These are phyloP conservation scores for Stachybotrys echinatus DNA, from an alignment of 2,329 filamentous ascomycete species.

Conservation along the genomic window DNA sequence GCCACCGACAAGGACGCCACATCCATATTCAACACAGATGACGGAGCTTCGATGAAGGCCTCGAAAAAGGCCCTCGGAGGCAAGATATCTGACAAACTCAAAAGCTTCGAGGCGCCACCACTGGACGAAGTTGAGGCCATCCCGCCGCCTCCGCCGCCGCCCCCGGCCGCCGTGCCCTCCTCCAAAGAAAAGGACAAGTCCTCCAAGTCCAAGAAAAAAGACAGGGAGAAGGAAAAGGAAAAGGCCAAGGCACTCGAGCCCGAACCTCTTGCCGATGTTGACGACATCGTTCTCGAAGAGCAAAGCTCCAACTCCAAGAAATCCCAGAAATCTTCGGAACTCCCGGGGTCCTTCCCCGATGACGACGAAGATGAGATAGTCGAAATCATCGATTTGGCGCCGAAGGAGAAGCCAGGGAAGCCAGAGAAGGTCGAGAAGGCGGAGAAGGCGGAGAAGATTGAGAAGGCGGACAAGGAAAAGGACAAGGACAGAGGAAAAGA, in stretches of 20 bases:
- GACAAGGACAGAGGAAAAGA: slow-evolving; percentile 11
- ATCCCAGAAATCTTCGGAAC: slow-evolving; percentile 12
- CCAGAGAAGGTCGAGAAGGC: not conserved
- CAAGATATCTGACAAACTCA: slow-evolving; percentile 53
- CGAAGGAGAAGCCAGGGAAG: slow-evolving; percentile 17
- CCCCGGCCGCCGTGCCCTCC: slow-evolving; percentile 22
- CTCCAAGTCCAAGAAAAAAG: slow-evolving; percentile 26
- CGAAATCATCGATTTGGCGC: slow-evolving; percentile 45
- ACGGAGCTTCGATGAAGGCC: slow-evolving; percentile 34
- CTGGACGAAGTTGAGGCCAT: slow-evolving; percentile 25
- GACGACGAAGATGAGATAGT: slow-evolving; percentile 45
- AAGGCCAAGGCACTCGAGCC: slow-evolving; percentile 6
- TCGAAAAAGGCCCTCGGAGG: slow-evolving; percentile 43
- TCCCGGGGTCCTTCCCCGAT: slow-evolving; percentile 54
- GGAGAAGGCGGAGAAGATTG: slow-evolving; percentile 16
- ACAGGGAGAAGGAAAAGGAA: slow-evolving; percentile 23
- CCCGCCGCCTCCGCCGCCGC: slow-evolving; percentile 28
- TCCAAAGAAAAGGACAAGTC: slow-evolving; percentile 11
- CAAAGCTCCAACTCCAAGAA: slow-evolving; percentile 28
- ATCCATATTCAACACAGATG: slow-evolving; percentile 27
- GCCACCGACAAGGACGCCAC: slow-evolving; percentile 33
- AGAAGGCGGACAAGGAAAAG: slow-evolving; percentile 6
- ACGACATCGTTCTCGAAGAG: slow-evolving; percentile 24
- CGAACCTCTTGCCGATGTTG: not conserved
- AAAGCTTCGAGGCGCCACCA: slow-evolving; percentile 45